phyloP scores from a whole-genome alignment of 495 filamentous ascomycete species.

The Hyaloscypha hepaticicola region DNA sequence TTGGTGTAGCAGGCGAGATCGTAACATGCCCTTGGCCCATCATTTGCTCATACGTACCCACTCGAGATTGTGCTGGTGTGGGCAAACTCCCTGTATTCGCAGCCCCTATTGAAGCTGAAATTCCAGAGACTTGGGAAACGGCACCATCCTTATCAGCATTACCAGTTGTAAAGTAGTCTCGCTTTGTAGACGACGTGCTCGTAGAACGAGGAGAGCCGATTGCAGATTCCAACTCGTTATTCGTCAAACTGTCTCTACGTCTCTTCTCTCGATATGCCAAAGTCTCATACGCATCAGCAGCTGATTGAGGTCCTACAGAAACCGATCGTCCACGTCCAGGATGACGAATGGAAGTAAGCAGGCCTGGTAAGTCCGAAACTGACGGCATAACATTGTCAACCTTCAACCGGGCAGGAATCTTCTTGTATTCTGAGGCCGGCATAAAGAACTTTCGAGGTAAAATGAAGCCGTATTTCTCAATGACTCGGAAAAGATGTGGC shows the following conservation, averaged over 20 bases:
- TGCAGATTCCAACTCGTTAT: conserved; percentile 7
- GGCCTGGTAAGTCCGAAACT: conserved; percentile 75
- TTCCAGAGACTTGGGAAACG: conserved; percentile 28
- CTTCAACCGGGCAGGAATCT: conserved; percentile 71
- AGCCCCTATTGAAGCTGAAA: conserved; percentile 18
- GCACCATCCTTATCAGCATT: conserved; percentile 24
- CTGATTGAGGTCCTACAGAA: conserved; percentile 90
- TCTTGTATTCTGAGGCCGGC: conserved; percentile 84
- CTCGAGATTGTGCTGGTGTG: conserved; percentile 33
- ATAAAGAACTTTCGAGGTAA: conserved; percentile 87
- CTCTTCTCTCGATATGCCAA: conserved; percentile 86
- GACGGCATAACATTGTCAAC: conserved; percentile 86
- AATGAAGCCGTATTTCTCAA: conserved; percentile 74
- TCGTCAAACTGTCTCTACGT: conserved; percentile 61
- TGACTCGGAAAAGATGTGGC: conserved; percentile 81
- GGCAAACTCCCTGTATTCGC: conserved; percentile 18
- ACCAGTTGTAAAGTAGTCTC: neutral
- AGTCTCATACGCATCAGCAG: conserved; percentile 93
- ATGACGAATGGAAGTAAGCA: conserved; percentile 77
- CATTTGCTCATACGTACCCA: conserved; percentile 66
- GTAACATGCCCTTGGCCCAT: conserved; percentile 60
- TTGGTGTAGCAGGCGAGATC: conserved; percentile 40
- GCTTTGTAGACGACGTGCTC: conserved; percentile 1
- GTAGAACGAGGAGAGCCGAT: conserved; percentile 7
- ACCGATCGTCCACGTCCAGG: conserved; percentile 75